Evolutionary conservation across 2,329 filamentous ascomycete species (phyloP).

Genomic region (Cladosporium phlei): DNA sequence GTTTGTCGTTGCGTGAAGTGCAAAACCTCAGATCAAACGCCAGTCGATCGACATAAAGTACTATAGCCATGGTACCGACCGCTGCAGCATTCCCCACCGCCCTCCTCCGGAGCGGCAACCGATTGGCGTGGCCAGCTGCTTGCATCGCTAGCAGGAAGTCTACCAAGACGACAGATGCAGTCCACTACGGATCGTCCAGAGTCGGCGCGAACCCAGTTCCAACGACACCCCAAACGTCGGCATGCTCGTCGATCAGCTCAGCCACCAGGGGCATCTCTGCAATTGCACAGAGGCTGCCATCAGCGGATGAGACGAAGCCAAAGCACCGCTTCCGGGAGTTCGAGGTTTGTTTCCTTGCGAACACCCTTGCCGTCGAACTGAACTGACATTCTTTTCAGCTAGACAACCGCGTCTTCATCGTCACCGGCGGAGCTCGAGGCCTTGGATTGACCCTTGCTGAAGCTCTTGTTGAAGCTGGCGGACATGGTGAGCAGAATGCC

Average conservation of each 20-base stretch:
- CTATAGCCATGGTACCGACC: background rate
- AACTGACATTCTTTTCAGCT: conserved; percentile 7
- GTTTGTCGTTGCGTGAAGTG: background rate
- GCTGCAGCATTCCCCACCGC: background rate
- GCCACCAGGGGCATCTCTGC: conserved; percentile 7
- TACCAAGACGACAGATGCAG: background rate
- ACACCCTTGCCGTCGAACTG: background rate
- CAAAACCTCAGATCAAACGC: background rate
- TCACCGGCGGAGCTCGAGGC: conserved; percentile 29
- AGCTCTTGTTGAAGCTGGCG: conserved; percentile 39
- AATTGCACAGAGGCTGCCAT: conserved; percentile 18
- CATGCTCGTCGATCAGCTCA: background rate
- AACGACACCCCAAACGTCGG: too few relatives aligned
- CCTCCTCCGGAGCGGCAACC: background rate
- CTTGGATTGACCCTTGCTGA: conserved; percentile 29
- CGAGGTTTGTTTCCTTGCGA: conserved; percentile 14
- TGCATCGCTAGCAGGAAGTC: background rate
- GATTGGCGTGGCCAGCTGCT: conserved; percentile 1
- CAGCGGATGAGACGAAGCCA: conserved; percentile 9
- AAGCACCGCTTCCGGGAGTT: conserved; percentile 22
- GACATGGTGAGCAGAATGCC: conserved; percentile 34
- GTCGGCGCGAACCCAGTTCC: too few relatives aligned
- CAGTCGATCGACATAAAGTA: background rate
- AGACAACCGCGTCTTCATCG: conserved; percentile 20
- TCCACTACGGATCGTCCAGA: too few relatives aligned